Evolutionary conservation across 2,329 filamentous ascomycete genomes (phyloP), one percentile per base, ranked within the genome.

Genomic region (Cladosporium sp.): DNA sequence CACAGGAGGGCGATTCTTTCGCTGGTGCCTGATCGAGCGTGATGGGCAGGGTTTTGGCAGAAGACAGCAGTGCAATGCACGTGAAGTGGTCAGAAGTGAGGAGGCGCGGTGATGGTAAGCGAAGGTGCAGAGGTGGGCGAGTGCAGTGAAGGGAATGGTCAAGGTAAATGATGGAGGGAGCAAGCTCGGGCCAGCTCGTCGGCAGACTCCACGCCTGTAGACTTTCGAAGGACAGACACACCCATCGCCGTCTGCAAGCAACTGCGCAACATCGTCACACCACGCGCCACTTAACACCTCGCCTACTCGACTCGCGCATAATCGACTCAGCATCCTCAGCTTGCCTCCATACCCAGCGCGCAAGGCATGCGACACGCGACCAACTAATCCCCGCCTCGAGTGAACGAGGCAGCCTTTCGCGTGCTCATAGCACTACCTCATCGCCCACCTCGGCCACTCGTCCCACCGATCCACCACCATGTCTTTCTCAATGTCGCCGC

Each of bases 401-500:
- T 56, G 54, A 56, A 47, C 34, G 42, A 38, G 54, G 54, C 39
- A 36, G 42, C 36, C 36, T 42, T 56, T 49, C 34, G 30, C 42
- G 42, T 20, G 39, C 51, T 25, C 20, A 19, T 19, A 55, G 20
- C 34, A 56, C 49, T 5, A 39, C 45, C 43, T 45, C 28, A 19
- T 50, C 43, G 3, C 25, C 15, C 43, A 20, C 49, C 49, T 28
- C 25, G 38, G 14, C 25, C 39, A 14, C 39, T 30, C 25, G 22
- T 30, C 47, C 51, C 14, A 20, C 30, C 15, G 6, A 39, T 12
- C 14, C 30, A 36, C 39, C 39, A 5, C 49, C 40, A 56, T 56
- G 54, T 56, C 54, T 12, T 56, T 56, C 42, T 59, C 66, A 51
- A 69, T 70, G 66, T 70, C 70, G 43, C 70, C 70, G 59, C 68